Conservation (phyloP, 345 rosid genomes). For the Gossypium herbaceum region DNA sequence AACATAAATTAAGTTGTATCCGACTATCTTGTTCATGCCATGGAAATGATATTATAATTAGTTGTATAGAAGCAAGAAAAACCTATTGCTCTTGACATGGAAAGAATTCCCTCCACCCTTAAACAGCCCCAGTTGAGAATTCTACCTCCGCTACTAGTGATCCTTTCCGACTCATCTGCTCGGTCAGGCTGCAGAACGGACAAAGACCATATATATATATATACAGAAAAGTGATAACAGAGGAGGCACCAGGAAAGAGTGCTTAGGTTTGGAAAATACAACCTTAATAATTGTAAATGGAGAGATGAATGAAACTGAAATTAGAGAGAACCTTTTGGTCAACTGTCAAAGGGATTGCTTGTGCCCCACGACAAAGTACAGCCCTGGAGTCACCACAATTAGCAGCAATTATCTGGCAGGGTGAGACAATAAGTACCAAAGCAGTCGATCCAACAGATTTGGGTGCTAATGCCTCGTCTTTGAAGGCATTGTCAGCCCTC, state of each 20-base stretch:
- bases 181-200: slow-evolving; percentile 48
- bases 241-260: slow-evolving; percentile 9
- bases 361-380: slow-evolving; percentile 45
- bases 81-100: slow-evolving; percentile 75
- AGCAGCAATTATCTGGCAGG: slow-evolving; percentile 54
- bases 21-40: background rate
- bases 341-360: slow-evolving; percentile 39
- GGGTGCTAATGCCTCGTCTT: slow-evolving; percentile 30
- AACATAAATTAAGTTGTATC: background rate
- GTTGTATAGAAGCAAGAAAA: slow-evolving; percentile 20
- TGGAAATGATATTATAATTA: slow-evolving; percentile 4
- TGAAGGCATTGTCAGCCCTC: slow-evolving; percentile 37
- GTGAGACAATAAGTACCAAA: slow-evolving; percentile 41
- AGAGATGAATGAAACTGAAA: background rate
- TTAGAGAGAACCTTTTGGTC: slow-evolving; percentile 43
- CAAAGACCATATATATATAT: background rate
- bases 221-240: background rate
- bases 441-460: slow-evolving; percentile 61
- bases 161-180: slow-evolving; percentile 47
- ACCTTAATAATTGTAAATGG: background rate
- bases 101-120: slow-evolving; percentile 64
- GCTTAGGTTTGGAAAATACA: background rate
- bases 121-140: slow-evolving; percentile 63
- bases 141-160: slow-evolving; percentile 50
- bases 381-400: slow-evolving; percentile 66